phyloP scores from a whole-genome alignment of 2,329 filamentous ascomycete species.

The Beauveria varroae region DNA sequence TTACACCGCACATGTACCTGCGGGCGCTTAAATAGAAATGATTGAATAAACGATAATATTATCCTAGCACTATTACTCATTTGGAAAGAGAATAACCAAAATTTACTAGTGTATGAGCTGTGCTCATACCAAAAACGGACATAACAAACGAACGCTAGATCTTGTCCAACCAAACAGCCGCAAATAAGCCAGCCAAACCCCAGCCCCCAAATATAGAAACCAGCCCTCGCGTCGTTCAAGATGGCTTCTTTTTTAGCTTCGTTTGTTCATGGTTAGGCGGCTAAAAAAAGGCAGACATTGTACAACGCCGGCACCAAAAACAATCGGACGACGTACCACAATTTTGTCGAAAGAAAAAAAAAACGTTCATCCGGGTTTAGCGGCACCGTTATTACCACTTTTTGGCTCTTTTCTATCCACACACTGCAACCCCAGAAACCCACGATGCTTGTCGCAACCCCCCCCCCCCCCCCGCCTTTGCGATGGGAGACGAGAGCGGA shows the following conservation, averaged over 20 bases:
- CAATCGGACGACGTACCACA: background rate
- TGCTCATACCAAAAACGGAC: background rate
- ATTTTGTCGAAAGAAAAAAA: background rate
- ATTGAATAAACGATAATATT: too few relatives aligned
- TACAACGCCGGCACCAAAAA: background rate
- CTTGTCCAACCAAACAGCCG: background rate
- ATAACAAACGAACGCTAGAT: background rate
- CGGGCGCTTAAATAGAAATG: background rate
- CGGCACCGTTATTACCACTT: background rate
- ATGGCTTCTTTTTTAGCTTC: too few relatives aligned
- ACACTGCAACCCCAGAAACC: background rate
- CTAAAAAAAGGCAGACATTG: background rate
- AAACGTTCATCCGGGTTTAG: background rate
- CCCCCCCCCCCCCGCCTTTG: too few relatives aligned
- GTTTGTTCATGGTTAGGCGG: background rate
- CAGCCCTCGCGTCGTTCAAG: background rate
- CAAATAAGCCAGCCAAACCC: background rate
- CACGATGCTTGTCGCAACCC: background rate
- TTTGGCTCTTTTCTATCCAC: background rate
- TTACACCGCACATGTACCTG: background rate
- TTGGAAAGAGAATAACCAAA: background rate
- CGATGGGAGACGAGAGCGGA: too few relatives aligned
- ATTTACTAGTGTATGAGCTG: background rate
- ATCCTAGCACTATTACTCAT: too few relatives aligned
- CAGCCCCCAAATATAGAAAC: slow-evolving; percentile 5